A percentile compares a stretch with the other conserved stretches of the same genome.
Conservation (phyloP, 768 basidiomycete species). For the Agrocybe praecox region DNA sequence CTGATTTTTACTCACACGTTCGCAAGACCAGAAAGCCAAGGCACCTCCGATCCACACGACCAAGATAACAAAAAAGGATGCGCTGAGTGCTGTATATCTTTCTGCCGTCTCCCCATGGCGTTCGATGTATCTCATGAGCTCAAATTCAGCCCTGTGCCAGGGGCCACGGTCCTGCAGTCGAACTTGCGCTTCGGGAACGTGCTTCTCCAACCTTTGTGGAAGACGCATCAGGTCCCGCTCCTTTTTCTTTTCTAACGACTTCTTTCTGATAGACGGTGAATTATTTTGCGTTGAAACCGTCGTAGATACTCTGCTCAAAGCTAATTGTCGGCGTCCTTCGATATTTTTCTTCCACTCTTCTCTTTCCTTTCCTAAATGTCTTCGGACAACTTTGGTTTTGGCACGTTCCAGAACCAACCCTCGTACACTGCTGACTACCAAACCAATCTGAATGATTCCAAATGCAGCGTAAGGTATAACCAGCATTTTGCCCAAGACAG, state of each 20-base stretch:
- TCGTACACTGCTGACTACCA: conserved; percentile 39
- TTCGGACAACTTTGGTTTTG: conserved; percentile 32
- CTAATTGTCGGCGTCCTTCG: neutral
- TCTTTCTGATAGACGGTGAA: neutral
- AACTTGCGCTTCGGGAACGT: conserved; percentile 15
- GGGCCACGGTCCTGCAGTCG: conserved; percentile 16
- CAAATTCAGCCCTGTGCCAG: conserved; percentile 39
- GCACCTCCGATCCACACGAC: conserved; percentile 33
- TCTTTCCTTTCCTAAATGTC: conserved; percentile 34
- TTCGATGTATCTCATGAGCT: conserved; percentile 38
- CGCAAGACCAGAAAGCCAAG: conserved; percentile 36
- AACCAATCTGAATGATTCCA: conserved; percentile 39
- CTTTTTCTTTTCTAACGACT: neutral
- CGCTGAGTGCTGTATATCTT: conserved; percentile 29
- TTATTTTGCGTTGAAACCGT: neutral
- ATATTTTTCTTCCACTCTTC: conserved; percentile 23
- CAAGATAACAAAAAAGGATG: conserved; percentile 21
- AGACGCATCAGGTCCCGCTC: conserved; percentile 6
- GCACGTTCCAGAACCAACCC: conserved; percentile 40
- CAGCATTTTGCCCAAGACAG: conserved; percentile 26
- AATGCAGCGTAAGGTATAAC: conserved; percentile 40
- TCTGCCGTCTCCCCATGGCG: conserved; percentile 21
- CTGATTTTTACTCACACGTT: conserved; percentile 24
- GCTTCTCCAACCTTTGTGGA: conserved; percentile 3
- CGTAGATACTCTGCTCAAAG: neutral